A percentile compares a stretch with the other conserved stretches of the same genome.
Evolutionary conservation across 2,329 filamentous ascomycete species (phyloP).

Genomic region (Penicillium janthinellum): DNA sequence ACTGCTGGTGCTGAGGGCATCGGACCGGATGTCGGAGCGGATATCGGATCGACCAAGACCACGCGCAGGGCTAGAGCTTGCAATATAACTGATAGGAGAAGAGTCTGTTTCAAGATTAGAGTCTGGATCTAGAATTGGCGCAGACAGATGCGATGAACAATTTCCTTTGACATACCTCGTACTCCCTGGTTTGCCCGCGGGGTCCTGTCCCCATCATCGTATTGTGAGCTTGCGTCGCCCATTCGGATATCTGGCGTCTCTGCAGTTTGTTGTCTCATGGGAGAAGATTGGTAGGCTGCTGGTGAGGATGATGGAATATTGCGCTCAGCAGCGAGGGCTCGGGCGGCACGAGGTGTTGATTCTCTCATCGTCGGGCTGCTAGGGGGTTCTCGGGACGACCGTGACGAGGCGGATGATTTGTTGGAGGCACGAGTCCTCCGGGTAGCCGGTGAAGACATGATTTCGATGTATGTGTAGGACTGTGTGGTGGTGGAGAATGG

Average conservation of each 20-base stretch:
- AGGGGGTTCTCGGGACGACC: constrained; percentile 35
- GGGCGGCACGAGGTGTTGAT: constrained; percentile 50
- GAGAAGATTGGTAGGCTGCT: constrained; percentile 70
- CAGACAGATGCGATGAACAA: background rate
- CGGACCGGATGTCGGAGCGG: constrained; percentile 63
- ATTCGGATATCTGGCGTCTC: constrained; percentile 44
- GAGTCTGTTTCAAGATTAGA: constrained; percentile 64
- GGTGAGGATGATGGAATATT: constrained; percentile 71
- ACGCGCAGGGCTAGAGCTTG: constrained; percentile 83
- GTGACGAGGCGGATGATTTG: constrained; percentile 44
- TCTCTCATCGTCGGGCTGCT: constrained; percentile 37
- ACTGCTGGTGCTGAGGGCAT: constrained; percentile 80
- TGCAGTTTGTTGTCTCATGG: constrained; percentile 46
- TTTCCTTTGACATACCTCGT: constrained; percentile 38
- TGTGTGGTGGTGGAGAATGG: constrained; percentile 13
- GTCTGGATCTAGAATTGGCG: background rate
- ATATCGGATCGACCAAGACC: constrained; percentile 38
- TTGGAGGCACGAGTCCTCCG: constrained; percentile 46
- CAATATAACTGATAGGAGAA: constrained; percentile 86
- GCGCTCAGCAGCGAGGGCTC: constrained; percentile 43
- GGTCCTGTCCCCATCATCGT: constrained; percentile 48
- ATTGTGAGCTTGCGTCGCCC: constrained; percentile 52
- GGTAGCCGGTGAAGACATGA: constrained; percentile 48
- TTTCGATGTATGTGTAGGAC: constrained; percentile 17
- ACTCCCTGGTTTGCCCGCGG: constrained; percentile 43